phyloP scores from a whole-genome alignment of 106 monocot genomes.

The Acorus gramineus region DNA sequence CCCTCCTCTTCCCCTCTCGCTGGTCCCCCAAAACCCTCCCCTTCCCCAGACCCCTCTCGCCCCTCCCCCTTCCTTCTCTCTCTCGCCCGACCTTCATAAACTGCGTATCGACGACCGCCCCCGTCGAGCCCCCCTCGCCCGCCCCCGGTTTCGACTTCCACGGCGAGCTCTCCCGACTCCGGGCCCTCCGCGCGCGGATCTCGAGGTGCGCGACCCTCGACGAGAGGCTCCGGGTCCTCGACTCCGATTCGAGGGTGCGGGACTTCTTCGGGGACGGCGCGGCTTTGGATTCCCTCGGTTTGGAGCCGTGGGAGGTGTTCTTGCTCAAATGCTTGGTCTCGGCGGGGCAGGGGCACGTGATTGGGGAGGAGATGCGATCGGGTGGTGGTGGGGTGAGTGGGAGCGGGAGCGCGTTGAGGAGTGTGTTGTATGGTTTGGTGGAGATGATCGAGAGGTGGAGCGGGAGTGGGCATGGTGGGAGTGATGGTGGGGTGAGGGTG shows the following conservation, averaged over 20 bases:
- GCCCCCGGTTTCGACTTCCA: slow-evolving; percentile 27
- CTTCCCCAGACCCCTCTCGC: too few species aligned
- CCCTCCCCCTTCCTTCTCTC: too few species aligned
- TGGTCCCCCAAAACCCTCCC: too few species aligned
- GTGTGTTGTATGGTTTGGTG: slow-evolving; percentile 46
- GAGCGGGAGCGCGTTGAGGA: slow-evolving; percentile 32
- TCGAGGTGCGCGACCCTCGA: slow-evolving; percentile 13
- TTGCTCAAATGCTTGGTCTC: slow-evolving; percentile 76
- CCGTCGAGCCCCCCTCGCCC: slow-evolving; percentile 35
- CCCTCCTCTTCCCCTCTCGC: too few species aligned
- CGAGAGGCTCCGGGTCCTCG: slow-evolving; percentile 43
- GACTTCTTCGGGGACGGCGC: slow-evolving; percentile 25
- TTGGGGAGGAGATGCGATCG: slow-evolving; percentile 38
- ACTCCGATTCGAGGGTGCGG: slow-evolving; percentile 53
- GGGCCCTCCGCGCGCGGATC: slow-evolving; percentile 33
- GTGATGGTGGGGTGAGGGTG: slow-evolving; percentile 3
- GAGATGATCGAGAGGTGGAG: slow-evolving; percentile 70
- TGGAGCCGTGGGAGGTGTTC: slow-evolving; percentile 36
- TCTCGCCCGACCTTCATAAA: too few species aligned
- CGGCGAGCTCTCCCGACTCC: slow-evolving; percentile 53
- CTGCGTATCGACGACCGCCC: slow-evolving; percentile 11
- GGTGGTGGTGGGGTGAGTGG: not conserved
- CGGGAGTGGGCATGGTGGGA: slow-evolving; percentile 15
- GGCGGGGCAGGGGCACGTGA: slow-evolving; percentile 80
- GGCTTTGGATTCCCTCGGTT: slow-evolving; percentile 3